Evolutionary conservation across 768 basidiomycete genomes (phyloP).

Genomic region (Trametes meyenii): DNA sequence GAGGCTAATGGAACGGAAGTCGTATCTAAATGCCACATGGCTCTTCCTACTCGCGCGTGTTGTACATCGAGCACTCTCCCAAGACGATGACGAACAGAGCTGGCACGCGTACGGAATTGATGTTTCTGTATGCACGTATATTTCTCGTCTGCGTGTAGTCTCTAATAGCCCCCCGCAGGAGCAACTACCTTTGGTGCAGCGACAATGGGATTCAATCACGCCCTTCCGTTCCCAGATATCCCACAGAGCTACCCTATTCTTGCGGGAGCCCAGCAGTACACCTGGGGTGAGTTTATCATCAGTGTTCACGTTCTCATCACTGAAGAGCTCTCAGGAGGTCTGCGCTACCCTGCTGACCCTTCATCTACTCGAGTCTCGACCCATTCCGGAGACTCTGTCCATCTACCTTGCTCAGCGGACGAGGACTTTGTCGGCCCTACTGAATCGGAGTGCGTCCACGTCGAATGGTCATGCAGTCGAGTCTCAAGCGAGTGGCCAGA

Average conservation of each 20-base stretch:
- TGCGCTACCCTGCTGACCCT: conserved; percentile 82
- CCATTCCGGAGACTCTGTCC: conserved; percentile 70
- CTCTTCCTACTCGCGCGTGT: conserved; percentile 85
- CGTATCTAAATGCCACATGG: conserved; percentile 84
- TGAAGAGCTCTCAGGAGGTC: conserved; percentile 51
- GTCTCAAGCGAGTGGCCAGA: conserved; percentile 13
- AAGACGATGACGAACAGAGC: conserved; percentile 53
- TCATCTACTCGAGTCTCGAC: conserved; percentile 86
- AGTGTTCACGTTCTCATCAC: conserved; percentile 3
- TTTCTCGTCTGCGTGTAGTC: background rate
- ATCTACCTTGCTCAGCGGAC: conserved; percentile 74
- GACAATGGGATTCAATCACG: conserved; percentile 90
- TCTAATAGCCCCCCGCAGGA: conserved; percentile 46
- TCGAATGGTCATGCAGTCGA: conserved; percentile 42
- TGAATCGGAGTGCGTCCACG: conserved; percentile 30
- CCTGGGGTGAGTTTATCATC: conserved; percentile 47
- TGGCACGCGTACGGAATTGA: conserved; percentile 65
- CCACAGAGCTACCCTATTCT: conserved; percentile 81
- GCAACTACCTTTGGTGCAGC: conserved; percentile 86
- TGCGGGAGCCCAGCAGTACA: conserved; percentile 62
- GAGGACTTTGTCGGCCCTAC: conserved; percentile 52
- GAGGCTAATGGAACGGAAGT: conserved; percentile 79
- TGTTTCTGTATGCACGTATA: conserved; percentile 52
- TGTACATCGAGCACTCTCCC: conserved; percentile 73
- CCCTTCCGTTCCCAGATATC: conserved; percentile 89